phyloP scores from a whole-genome alignment of 2,329 filamentous ascomycete genomes.

The Lanzia echinophila region DNA sequence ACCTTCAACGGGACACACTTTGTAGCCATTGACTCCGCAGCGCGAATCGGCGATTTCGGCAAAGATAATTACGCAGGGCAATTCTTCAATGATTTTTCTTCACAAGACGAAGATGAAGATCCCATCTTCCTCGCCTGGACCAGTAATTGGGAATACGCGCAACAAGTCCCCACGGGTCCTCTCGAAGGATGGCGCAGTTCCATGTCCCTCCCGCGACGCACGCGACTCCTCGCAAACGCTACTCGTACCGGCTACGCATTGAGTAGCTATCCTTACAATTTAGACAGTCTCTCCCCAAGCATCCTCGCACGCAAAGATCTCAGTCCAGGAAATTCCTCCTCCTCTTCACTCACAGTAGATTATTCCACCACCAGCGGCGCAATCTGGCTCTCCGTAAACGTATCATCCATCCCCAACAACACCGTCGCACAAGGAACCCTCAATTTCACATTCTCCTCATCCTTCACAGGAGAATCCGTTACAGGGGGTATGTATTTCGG shows the following conservation, averaged over 20 bases:
- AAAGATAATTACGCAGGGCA: slow-evolving; percentile 52
- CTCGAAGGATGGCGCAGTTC: slow-evolving; percentile 46
- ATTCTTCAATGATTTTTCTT: slow-evolving; percentile 46
- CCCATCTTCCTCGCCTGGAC: slow-evolving; percentile 45
- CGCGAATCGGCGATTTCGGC: slow-evolving; percentile 39
- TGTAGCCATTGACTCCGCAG: slow-evolving; percentile 36
- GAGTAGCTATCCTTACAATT: slow-evolving; percentile 43
- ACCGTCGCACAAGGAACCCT: slow-evolving; percentile 30
- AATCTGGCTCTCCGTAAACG: slow-evolving; percentile 47
- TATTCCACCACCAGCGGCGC: slow-evolving; percentile 42
- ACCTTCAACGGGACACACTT: slow-evolving; percentile 61
- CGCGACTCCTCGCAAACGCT: slow-evolving; percentile 43
- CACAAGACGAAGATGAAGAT: slow-evolving; percentile 30
- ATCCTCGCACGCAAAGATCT: slow-evolving; percentile 39
- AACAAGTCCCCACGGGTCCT: slow-evolving; percentile 45
- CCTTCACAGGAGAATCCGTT: slow-evolving; percentile 42
- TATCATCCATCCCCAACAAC: slow-evolving; percentile 35
- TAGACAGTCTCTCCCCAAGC: slow-evolving; percentile 40
- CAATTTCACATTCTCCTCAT: slow-evolving; percentile 48
- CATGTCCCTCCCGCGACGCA: slow-evolving; percentile 47
- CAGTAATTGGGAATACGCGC: slow-evolving; percentile 53
- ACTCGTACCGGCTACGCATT: slow-evolving; percentile 46
- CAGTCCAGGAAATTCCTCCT: slow-evolving; percentile 43
- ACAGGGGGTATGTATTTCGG: slow-evolving; percentile 43
- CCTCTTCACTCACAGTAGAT: slow-evolving; percentile 46